These are phyloP conservation scores for Termitomyces sp. DNA, from an alignment of 768 basidiomycete species.

Conservation along the genomic window DNA sequence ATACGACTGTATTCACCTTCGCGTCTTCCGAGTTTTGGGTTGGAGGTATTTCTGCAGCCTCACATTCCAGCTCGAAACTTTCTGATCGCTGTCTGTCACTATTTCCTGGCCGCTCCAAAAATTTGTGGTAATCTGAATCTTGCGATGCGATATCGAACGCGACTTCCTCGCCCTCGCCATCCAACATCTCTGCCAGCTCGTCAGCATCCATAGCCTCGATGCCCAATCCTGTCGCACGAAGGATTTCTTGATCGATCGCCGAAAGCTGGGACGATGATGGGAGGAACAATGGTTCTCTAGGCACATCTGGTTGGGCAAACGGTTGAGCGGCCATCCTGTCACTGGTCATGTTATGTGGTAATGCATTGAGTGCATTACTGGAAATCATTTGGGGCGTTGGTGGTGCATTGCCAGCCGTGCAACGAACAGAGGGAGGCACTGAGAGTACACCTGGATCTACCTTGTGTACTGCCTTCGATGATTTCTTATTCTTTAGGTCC, in stretches of 20 bases:
- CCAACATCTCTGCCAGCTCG: slow-evolving; percentile 56
- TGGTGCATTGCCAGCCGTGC: neutral
- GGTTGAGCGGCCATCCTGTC: slow-evolving; percentile 13
- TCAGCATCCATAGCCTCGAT: slow-evolving; percentile 59
- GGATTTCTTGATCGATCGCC: slow-evolving; percentile 41
- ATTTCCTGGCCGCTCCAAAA: slow-evolving; percentile 8
- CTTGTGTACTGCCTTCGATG: slow-evolving; percentile 45
- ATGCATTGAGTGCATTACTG: neutral
- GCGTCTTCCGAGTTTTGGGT: slow-evolving; percentile 31
- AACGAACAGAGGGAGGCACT: slow-evolving; percentile 3
- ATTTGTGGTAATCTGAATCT: slow-evolving; percentile 7
- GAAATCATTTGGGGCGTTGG: neutral
- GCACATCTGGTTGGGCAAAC: neutral
- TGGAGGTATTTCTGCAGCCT: slow-evolving; percentile 30
- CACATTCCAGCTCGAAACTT: slow-evolving; percentile 28
- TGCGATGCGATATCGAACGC: slow-evolving; percentile 30
- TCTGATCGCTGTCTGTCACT: slow-evolving; percentile 19
- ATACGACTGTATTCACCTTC: slow-evolving; percentile 21
- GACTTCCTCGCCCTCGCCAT: slow-evolving; percentile 55
- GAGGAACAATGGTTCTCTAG: slow-evolving; percentile 38
- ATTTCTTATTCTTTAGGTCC: slow-evolving; percentile 43
- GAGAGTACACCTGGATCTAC: slow-evolving; percentile 13
- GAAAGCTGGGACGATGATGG: slow-evolving; percentile 56
- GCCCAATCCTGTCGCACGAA: slow-evolving; percentile 59
- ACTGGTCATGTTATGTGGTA: neutral